Evolutionary conservation across 352 stramenopile genomes (phyloP).

Genomic region (Saprolegnia parasitica): DNA sequence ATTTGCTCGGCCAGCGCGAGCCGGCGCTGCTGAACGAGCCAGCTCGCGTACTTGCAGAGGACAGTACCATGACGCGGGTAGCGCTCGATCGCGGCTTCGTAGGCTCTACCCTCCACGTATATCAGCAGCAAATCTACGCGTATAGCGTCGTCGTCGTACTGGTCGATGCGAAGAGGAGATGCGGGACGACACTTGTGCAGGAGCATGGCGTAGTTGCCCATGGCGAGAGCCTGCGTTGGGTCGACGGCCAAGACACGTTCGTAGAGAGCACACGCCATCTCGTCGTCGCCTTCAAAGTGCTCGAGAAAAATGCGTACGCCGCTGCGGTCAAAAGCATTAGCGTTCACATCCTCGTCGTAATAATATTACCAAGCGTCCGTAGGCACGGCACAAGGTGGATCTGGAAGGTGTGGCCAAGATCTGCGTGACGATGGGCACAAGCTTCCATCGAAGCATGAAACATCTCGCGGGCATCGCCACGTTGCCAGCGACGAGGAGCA

Average conservation of each 20-base stretch:
- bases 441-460: conserved; percentile 10
- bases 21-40: conserved; percentile 16
- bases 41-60: conserved; percentile 21
- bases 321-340: neutral
- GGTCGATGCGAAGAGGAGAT: neutral
- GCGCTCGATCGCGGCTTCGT: neutral
- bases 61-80: conserved; percentile 13
- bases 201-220: conserved; percentile 26
- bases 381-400: neutral
- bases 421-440: conserved; percentile 7
- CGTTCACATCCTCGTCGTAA: neutral
- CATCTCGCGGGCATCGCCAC: neutral
- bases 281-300: neutral
- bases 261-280: neutral
- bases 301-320: conserved; percentile 20
- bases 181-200: neutral
- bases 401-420: neutral
- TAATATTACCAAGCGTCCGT: conserved; percentile 2
- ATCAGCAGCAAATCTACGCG: too few relatives aligned
- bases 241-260: conserved; percentile 12
- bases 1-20: neutral
- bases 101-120: neutral
- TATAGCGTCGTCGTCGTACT: neutral
- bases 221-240: neutral
- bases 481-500: neutral